Percentiles rank a stretch among this genome's conserved stretches.
Evolutionary conservation across 768 basidiomycete species (phyloP).

Genomic region (Tricholoma furcatifolium): DNA sequence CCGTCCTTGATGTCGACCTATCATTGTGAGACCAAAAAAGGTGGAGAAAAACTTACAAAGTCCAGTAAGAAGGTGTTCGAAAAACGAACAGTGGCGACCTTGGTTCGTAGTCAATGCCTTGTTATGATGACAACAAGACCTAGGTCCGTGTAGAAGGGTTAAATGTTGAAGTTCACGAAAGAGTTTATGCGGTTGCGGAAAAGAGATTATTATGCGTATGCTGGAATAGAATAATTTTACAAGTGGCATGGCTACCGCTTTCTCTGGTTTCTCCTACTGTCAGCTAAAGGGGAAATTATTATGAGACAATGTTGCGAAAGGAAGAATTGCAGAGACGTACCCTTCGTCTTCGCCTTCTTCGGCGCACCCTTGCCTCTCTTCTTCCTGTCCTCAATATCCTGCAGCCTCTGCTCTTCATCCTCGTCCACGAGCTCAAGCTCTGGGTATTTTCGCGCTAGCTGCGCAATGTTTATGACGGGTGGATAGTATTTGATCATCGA

Average conservation of each 20-base stretch:
- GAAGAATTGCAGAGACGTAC: slow-evolving; percentile 35
- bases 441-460: slow-evolving; percentile 50
- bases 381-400: slow-evolving; percentile 67
- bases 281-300: slow-evolving; percentile 30
- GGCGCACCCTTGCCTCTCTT: slow-evolving; percentile 83
- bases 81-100: too few relatives aligned
- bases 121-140: too few relatives aligned
- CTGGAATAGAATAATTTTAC: neutral
- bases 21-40: too few relatives aligned
- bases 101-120: too few relatives aligned
- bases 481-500: slow-evolving; percentile 88
- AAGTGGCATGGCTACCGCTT: slow-evolving; percentile 27
- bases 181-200: too few relatives aligned
- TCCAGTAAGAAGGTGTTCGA: too few relatives aligned
- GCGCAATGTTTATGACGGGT: slow-evolving; percentile 49
- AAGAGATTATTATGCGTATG: neutral
- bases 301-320: neutral
- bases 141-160: too few relatives aligned
- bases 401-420: slow-evolving; percentile 63
- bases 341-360: slow-evolving; percentile 71
- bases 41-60: too few relatives aligned
- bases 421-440: slow-evolving; percentile 62
- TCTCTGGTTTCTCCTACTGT: slow-evolving; percentile 50
- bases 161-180: too few relatives aligned
- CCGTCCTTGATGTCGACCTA: too few relatives aligned